A percentile compares a stretch with the other conserved stretches of the same genome.
phyloP scores from a whole-genome alignment of 345 rosid genomes.

The Eucalyptus sideroxylon region DNA sequence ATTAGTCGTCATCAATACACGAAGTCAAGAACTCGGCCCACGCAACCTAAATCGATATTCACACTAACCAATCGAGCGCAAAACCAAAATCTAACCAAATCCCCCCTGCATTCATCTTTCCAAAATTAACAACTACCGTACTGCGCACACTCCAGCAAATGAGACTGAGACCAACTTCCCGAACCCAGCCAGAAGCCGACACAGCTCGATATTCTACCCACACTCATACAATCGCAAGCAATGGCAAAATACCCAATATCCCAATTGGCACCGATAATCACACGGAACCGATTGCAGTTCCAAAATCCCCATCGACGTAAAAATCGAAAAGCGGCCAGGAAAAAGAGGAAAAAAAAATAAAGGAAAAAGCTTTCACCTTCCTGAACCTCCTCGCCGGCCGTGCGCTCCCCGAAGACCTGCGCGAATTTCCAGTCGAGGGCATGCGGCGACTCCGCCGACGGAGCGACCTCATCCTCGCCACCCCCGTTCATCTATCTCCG shows the following conservation, averaged over 20 bases:
- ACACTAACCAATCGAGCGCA: background rate
- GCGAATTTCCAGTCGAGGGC: constrained; percentile 95
- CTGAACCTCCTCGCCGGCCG: constrained; percentile 94
- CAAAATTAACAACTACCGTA: background rate
- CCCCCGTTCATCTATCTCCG: constrained; percentile 41
- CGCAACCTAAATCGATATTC: background rate
- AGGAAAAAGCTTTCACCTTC: constrained; percentile 39
- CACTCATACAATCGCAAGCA: background rate
- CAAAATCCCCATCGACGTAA: background rate
- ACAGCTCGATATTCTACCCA: background rate
- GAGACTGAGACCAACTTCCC: background rate
- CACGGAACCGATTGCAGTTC: background rate
- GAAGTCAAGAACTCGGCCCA: background rate
- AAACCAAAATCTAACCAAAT: background rate
- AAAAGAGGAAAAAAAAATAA: too few species aligned
- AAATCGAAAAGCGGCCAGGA: background rate
- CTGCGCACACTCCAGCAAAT: background rate
- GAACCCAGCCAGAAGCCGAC: background rate
- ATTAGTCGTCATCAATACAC: background rate
- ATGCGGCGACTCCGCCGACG: constrained; percentile 31
- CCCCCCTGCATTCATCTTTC: background rate
- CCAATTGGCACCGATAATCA: background rate
- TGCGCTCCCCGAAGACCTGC: constrained; percentile 95
- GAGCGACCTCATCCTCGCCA: constrained; percentile 22
- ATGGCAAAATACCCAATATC: background rate